phyloP scores from a whole-genome alignment of 352 stramenopile species.

The Phytophthora constricta region DNA sequence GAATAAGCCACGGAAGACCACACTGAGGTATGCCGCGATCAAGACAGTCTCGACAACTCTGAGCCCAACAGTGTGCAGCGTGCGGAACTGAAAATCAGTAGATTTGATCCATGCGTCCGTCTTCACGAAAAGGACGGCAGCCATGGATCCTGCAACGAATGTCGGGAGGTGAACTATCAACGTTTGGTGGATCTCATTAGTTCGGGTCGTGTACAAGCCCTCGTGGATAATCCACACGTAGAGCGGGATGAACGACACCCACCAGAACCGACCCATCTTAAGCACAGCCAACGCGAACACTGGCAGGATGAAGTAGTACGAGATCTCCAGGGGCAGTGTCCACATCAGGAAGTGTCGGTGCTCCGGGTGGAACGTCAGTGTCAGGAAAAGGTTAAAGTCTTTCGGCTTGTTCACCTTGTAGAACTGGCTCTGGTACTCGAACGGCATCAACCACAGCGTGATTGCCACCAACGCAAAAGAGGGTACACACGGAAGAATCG shows the following conservation, averaged over 20 bases:
- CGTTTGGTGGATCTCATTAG: constrained; percentile 10
- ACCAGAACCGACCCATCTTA: constrained; percentile 18
- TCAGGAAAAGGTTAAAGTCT: background rate
- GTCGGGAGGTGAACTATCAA: constrained; percentile 20
- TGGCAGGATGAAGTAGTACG: constrained; percentile 30
- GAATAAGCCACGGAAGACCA: constrained; percentile 6
- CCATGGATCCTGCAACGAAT: constrained; percentile 8
- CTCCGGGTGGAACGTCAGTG: too few relatives aligned
- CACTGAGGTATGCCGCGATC: background rate
- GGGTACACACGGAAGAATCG: constrained; percentile 10
- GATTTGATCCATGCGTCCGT: constrained; percentile 4
- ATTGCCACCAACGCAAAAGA: too few relatives aligned
- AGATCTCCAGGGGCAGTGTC: too few relatives aligned
- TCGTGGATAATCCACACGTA: constrained; percentile 16
- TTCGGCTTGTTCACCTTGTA: background rate
- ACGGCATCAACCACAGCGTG: background rate
- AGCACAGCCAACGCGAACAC: constrained; percentile 23
- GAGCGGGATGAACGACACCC: constrained; percentile 12
- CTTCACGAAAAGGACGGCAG: constrained; percentile 23
- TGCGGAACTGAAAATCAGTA: constrained; percentile 7
- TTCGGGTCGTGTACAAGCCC: constrained; percentile 8
- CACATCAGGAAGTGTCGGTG: too few relatives aligned
- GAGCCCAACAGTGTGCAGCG: constrained; percentile 9
- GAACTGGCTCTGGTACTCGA: background rate
- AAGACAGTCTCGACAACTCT: constrained; percentile 7